Base-by-base conservation (phyloP, 306 rosid genomes). In the Cercis canadensis region DNA sequence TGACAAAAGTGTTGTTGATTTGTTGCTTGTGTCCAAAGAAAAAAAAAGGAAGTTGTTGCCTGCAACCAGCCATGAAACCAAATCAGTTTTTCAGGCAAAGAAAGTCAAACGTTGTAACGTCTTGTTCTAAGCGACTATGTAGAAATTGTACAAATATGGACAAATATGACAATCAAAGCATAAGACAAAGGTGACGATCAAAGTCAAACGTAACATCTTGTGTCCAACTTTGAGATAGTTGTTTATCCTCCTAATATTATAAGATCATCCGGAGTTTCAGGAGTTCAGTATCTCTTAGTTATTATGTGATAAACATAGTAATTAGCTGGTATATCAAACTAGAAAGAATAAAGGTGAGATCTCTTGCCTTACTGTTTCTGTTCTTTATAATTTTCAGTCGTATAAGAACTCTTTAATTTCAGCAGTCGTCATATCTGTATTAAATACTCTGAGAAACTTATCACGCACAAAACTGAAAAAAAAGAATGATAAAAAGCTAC, bases 31-130 rank as follows among this genome's bases (percentile, higher is more conserved):
- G 45, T 40, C 86, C 45, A 39, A 70, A 65, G 24, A 29, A 36
- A 51, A 18, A 65, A 62, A 68, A 44, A 46, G 18, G 56, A 47
- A 59, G 70, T 53, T 78, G 65, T 33, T 63, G 52, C 54, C 82
- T 80, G 49, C 62, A 58, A 57, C 75, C 62, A 58, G 54, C 75
- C 67, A 41, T 54, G 70, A 71, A 50, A 69, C 37, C 17, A 50
- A 62, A 69, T 62, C 72, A 45, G 14, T 2, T 14, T 43, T 37
- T 74, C 15, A 57, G 36, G 29, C 16, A n/a, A 43, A 44, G 39
- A 32, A 40, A 39, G 39, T 53, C 47, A 43, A 24, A 31, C 16
- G 18, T 70, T 46, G n/a, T n/a, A n/a, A n/a, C n/a, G n/a, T n/a
- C n/a, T n/a, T n/a, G n/a, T n/a, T n/a, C n/a, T n/a, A n/a, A n/a